These are phyloP conservation scores for Macadamia tetraphylla DNA, from an alignment of 164 flowering plant species.

Conservation along the genomic window DNA sequence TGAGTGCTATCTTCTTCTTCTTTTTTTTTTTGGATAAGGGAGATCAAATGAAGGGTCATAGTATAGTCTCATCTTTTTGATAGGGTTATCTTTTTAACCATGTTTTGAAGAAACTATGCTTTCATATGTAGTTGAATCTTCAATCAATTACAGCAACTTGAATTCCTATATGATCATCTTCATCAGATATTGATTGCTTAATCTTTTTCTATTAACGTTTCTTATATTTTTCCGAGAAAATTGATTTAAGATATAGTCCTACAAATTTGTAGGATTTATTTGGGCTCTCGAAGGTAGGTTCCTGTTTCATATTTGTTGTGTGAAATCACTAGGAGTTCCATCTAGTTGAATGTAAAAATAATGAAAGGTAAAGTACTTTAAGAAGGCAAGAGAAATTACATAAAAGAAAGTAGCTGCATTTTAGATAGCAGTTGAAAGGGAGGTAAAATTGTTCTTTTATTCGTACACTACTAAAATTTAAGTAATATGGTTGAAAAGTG, in stretches of 20 bases:
- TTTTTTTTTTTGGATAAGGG: not conserved
- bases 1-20: constrained; percentile 20
- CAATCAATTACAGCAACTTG: not conserved
- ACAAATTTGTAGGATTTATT: not conserved
- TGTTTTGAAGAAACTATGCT: not conserved
- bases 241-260: not conserved
- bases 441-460: too few species aligned
- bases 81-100: not conserved
- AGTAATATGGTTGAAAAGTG: too few species aligned
- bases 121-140: not conserved
- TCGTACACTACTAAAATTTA: too few species aligned
- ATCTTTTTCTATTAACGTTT: not conserved
- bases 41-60: too few species aligned
- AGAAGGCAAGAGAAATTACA: too few species aligned
- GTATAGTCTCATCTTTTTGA: not conserved
- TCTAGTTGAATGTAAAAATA: too few species aligned
- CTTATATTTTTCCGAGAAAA: not conserved
- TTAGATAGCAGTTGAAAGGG: too few species aligned
- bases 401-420: too few species aligned
- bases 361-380: too few species aligned
- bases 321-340: too few species aligned
- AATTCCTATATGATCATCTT: not conserved
- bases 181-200: not conserved
- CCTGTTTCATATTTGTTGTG: too few species aligned
- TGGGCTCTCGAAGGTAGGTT: not conserved